Percentiles rank a stretch among this genome's conserved stretches.
Conservation (phyloP, 176 grass and related monocot genomes). For the Oryza longistaminata region DNA sequence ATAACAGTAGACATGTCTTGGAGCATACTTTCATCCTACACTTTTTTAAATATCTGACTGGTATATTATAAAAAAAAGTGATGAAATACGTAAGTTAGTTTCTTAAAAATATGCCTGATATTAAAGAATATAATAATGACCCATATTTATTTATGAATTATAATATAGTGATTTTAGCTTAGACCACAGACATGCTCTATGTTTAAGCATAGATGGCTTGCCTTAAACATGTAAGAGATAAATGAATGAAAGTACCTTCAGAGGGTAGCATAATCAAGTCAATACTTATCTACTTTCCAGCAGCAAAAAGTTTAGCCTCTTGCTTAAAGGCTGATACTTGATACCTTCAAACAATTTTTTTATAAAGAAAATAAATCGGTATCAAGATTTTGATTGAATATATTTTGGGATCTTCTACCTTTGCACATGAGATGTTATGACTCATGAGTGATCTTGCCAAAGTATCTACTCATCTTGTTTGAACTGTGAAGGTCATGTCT, state of each 20-base stretch:
- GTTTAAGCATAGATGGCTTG: background rate
- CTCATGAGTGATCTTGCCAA: constrained; percentile 9
- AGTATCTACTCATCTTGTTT: constrained; percentile 15
- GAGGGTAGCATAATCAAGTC: background rate
- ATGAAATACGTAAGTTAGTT: background rate
- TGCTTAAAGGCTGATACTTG: too few relatives aligned
- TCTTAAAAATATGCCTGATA: too few relatives aligned
- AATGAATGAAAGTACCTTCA: background rate
- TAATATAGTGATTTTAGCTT: constrained; percentile 13
- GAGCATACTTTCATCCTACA: background rate
- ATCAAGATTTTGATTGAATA: too few relatives aligned
- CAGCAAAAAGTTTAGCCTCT: too few relatives aligned
- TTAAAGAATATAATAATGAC: background rate
- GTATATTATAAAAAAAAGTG: background rate
- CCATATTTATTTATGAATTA: background rate
- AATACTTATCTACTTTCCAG: background rate
- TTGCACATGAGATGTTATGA: background rate
- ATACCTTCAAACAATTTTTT: too few relatives aligned
- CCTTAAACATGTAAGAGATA: background rate
- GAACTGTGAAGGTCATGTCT: constrained; percentile 5
- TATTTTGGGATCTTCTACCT: background rate
- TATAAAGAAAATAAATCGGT: too few relatives aligned
- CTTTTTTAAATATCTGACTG: background rate
- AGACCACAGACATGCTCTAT: background rate
- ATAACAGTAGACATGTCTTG: background rate